phyloP scores from a whole-genome alignment of 1,284 basidiomycete genomes.

The Fomitopsis schrenkii region DNA sequence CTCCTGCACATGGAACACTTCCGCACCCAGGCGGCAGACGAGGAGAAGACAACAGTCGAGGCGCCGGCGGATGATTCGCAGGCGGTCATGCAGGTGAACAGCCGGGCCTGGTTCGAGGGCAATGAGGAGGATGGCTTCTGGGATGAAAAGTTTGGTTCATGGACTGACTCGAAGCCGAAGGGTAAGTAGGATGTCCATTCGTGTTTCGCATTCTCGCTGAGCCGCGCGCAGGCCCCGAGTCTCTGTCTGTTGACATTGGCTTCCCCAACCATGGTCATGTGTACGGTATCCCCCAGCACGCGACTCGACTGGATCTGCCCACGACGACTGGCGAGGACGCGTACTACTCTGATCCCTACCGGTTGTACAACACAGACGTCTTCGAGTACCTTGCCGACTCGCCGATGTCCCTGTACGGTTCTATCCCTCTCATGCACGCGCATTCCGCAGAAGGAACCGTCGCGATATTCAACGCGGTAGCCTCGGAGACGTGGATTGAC shows the following conservation, averaged over 20 bases:
- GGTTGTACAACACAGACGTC: slow-evolving; percentile 95
- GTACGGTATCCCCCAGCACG: slow-evolving; percentile 97
- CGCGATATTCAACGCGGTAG: slow-evolving; percentile 88
- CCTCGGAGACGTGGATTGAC: slow-evolving; percentile 96
- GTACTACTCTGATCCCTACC: slow-evolving; percentile 86
- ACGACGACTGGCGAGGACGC: slow-evolving; percentile 72
- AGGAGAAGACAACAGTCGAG: slow-evolving; percentile 25
- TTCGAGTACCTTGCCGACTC: slow-evolving; percentile 96
- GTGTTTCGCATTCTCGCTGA: background rate
- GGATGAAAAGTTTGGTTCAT: slow-evolving; percentile 85
- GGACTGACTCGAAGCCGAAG: slow-evolving; percentile 94
- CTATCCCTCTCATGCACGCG: slow-evolving; percentile 92
- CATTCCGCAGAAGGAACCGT: slow-evolving; percentile 85
- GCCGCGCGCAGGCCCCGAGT: slow-evolving; percentile 76
- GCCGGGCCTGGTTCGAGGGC: slow-evolving; percentile 83
- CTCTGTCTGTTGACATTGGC: slow-evolving; percentile 86
- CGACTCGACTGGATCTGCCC: slow-evolving; percentile 86
- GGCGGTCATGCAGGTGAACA: slow-evolving; percentile 51
- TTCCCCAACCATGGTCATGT: slow-evolving; percentile 91
- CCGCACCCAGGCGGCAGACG: slow-evolving; percentile 57
- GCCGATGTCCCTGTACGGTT: slow-evolving; percentile 89
- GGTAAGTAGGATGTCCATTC: slow-evolving; percentile 40
- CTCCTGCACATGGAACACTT: slow-evolving; percentile 99
- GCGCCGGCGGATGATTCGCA: slow-evolving; percentile 45
- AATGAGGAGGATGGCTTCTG: slow-evolving; percentile 81